Conservation (phyloP, 148 eudicot species). For the Bassia scoparia region DNA sequence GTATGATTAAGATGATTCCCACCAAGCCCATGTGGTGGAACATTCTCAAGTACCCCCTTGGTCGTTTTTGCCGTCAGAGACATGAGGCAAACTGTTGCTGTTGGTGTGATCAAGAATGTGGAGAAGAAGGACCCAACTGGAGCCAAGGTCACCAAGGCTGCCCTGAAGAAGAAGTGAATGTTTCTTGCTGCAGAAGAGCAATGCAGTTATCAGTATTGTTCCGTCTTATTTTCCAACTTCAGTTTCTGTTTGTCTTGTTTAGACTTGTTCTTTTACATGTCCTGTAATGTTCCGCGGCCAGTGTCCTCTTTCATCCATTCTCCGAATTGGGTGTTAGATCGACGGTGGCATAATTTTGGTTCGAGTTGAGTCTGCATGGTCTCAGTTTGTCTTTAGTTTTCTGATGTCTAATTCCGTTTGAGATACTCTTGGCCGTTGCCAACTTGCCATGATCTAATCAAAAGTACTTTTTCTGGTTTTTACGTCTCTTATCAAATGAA, state of each 20-base stretch:
- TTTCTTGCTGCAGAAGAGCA: not conserved
- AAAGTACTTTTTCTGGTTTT: not conserved
- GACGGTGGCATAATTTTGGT: conserved; percentile 28
- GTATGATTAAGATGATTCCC: conserved; percentile 42
- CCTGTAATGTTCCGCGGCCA: not conserved
- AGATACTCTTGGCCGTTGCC: not conserved
- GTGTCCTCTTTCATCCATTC: conserved; percentile 25
- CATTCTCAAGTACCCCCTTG: conserved; percentile 41
- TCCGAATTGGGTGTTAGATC: conserved; percentile 42
- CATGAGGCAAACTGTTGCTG: conserved; percentile 48
- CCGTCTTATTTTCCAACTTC: not conserved
- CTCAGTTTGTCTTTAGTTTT: not conserved
- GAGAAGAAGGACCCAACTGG: conserved; percentile 39
- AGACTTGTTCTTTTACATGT: not conserved
- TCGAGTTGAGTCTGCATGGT: not conserved
- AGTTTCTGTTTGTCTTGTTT: not conserved
- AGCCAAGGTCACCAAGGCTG: conserved; percentile 35
- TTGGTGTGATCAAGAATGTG: conserved; percentile 37
- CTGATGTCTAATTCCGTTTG: not conserved
- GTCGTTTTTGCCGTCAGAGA: conserved; percentile 44
- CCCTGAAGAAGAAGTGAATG: conserved; percentile 31
- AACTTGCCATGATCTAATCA: not conserved
- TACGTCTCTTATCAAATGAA: no score
- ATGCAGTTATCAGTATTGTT: not conserved
- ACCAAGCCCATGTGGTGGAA: conserved; percentile 53